Percentiles rank a stretch among this genome's conserved stretches.
These are phyloP conservation scores for Tricholoma matsutake DNA, from an alignment of 768 basidiomycete species.

Conservation along the genomic window DNA sequence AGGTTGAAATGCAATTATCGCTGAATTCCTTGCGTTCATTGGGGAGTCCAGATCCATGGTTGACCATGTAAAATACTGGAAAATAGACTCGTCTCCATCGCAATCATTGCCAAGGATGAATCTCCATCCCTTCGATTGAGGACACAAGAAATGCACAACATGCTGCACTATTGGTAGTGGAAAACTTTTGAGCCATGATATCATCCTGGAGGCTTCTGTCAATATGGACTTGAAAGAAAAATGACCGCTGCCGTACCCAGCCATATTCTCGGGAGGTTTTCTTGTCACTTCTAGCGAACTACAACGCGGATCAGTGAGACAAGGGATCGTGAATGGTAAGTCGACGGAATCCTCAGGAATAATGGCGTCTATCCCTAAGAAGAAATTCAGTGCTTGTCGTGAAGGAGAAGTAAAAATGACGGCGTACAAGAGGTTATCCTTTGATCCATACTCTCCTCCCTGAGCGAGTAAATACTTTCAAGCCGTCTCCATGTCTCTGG, in stretches of 20 bases:
- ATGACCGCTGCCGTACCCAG: conserved; percentile 31
- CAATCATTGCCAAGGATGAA: conserved; percentile 32
- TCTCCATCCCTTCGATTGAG: conserved; percentile 39
- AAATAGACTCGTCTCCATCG: conserved; percentile 38
- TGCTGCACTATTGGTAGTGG: conserved; percentile 51
- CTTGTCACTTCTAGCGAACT: conserved; percentile 27
- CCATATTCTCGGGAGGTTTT: conserved; percentile 36
- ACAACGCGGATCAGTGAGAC: not conserved
- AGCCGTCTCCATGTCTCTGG: conserved; percentile 51
- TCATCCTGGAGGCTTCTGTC: conserved; percentile 31
- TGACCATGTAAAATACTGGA: conserved; percentile 46
- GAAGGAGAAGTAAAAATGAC: not conserved
- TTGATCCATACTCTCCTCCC: conserved; percentile 25
- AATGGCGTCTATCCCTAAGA: conserved; percentile 36
- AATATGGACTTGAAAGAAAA: not conserved
- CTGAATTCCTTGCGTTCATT: conserved; percentile 17
- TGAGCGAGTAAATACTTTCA: conserved; percentile 42
- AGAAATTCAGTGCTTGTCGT: not conserved
- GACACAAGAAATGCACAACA: conserved; percentile 42
- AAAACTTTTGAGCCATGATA: conserved; percentile 47
- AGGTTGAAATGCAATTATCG: conserved; percentile 57
- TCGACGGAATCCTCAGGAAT: conserved; percentile 29
- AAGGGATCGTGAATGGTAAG: conserved; percentile 7
- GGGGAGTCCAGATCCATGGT: conserved; percentile 2
- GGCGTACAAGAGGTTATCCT: conserved; percentile 38